Conservation (phyloP, 2,329 filamentous ascomycete species). For the Chaetomiaceae sp. region DNA sequence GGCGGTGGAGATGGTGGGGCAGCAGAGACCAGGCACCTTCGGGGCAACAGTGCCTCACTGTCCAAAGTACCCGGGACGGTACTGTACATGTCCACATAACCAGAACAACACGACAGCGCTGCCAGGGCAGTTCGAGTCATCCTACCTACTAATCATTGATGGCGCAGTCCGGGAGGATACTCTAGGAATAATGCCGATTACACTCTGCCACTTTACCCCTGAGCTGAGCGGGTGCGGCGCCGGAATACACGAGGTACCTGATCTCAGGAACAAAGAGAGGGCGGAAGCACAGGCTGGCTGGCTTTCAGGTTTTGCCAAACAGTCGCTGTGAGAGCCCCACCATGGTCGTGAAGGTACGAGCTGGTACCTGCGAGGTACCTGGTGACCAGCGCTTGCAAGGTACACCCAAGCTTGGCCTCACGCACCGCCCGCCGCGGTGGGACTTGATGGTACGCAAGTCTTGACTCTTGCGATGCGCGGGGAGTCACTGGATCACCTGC, state of each 20-base stretch:
- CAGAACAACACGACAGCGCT: too few species aligned
- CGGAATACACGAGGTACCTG: too few species aligned
- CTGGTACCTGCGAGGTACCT: slow-evolving; percentile 1
- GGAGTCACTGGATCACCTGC: slow-evolving; percentile 10
- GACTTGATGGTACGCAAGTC: slow-evolving; percentile 1
- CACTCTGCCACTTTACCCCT: too few species aligned
- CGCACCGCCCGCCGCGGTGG: neutral
- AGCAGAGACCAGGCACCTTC: neutral
- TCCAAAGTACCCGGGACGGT: neutral
- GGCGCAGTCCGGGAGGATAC: too few species aligned
- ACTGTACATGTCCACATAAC: too few species aligned
- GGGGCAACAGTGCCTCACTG: neutral
- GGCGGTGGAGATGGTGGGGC: slow-evolving; percentile 8
- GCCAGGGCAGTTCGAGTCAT: neutral
- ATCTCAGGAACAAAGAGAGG: too few species aligned
- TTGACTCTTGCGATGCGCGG: slow-evolving; percentile 1
- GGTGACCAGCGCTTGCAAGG: neutral
- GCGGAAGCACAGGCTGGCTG: too few species aligned
- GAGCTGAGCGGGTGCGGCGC: too few species aligned
- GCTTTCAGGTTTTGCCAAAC: too few species aligned
- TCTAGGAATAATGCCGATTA: too few species aligned
- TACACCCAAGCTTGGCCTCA: neutral
- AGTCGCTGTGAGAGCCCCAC: too few species aligned
- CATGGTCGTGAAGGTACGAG: neutral
- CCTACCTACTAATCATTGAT: too few species aligned